These are phyloP conservation scores for Trichoderma reesei DNA, from an alignment of 495 filamentous ascomycete species.

Conservation along the genomic window DNA sequence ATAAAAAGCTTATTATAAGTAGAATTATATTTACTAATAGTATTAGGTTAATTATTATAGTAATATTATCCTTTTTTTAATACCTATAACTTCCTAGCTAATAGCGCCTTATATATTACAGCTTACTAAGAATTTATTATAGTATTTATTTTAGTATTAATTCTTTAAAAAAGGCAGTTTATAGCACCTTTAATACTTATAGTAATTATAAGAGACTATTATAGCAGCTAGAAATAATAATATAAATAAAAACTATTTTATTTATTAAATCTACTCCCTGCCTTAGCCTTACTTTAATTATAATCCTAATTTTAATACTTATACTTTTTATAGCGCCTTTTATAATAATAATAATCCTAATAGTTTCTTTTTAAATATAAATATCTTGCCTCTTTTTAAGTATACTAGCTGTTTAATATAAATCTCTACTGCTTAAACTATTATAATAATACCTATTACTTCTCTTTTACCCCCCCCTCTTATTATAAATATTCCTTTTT, in stretches of 20 bases:
- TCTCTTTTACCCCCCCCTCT: too few species aligned
- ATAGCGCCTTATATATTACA: background rate
- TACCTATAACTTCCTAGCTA: background rate
- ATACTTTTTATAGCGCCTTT: background rate
- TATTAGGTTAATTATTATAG: background rate
- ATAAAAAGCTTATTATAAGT: background rate
- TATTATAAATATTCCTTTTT: background rate
- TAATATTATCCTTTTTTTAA: constrained; percentile 2
- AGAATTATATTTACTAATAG: background rate
- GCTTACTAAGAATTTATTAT: background rate
- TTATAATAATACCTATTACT: background rate
- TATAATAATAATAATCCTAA: background rate
- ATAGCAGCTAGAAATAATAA: background rate
- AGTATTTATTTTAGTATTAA: background rate
- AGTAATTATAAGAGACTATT: constrained; percentile 6
- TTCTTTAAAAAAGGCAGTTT: background rate
- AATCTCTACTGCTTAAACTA: background rate
- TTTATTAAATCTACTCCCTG: constrained; percentile 1
- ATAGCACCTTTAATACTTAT: background rate
- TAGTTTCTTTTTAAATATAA: background rate
- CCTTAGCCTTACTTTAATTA: background rate
- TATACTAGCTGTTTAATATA: background rate
- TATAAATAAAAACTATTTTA: constrained; percentile 6
- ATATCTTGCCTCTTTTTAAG: background rate
- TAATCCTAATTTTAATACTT: background rate